Base-by-base conservation (phyloP, 768 basidiomycete species). In the Arthromyces matolae region DNA sequence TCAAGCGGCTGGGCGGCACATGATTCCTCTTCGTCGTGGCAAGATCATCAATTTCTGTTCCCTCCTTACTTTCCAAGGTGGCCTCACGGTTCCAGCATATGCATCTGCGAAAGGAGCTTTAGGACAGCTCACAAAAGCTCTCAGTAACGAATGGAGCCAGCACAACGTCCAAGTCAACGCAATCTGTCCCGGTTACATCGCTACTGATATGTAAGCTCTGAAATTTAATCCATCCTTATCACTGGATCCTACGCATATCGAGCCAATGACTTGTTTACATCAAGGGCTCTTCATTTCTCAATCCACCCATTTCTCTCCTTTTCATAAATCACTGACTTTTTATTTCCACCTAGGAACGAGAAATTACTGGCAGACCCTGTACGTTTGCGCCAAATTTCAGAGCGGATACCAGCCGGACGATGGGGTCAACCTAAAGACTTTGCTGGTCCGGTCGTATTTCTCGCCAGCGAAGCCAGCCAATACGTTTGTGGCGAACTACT, bases 131-230 rank as follows among this genome's bases (percentile, higher is more conserved):
- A 90, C 91, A 22, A 93, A 93, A 68, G 86, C 92, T 2, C 79
- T 95, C 59, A 84, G 86, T 58, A 96, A 96, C 65, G 93, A 95
- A 64, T 96, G 93, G 93, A 86, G 88, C 51, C 76, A 78, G 59
- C 79, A 89, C 58, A 91, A 90, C 55, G 81, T 95, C 43, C 86
- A 92, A 64, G 90, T 94, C 14, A 93, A 94, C 61, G 86, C 78
- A 19, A 88, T 95, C 54, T 84, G 84, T 55, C 91, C 91, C 24
- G 92, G 91, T 25, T 93, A 93, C 66, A 84, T 94, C 58, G 78
- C 79, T 22, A 95, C 92, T 28, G 93, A 95, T 57, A 93, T 93
- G 87, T 89, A 66, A 65, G 68, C 33, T 25, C 48, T 39, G 36
- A 6, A 32, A 35, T 38, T 41, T 13, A 35, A 25, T 39, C 41